Percentiles rank a stretch among this genome's conserved stretches.
Evolutionary conservation across 75 land plant species (phyloP).

Genomic region (Ceratopteris richardii): DNA sequence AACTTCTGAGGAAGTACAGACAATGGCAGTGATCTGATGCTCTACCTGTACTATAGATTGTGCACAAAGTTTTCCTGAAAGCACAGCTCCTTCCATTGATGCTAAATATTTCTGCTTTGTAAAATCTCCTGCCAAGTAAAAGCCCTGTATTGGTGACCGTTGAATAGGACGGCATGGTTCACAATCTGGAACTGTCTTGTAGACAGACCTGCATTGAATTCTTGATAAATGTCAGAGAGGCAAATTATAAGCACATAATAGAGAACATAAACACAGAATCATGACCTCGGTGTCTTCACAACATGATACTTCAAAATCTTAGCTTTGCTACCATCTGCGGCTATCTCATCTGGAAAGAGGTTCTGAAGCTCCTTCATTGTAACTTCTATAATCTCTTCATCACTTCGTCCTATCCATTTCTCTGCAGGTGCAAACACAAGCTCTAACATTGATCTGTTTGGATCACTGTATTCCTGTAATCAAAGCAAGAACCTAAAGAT

Average conservation of each 20-base stretch:
- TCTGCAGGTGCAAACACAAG: constrained; percentile 99
- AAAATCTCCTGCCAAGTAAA: constrained; percentile 92
- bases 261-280: background rate
- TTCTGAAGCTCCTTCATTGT: constrained; percentile 89
- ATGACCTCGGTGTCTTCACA: constrained; percentile 92
- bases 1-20: too few species aligned
- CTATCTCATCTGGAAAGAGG: constrained; percentile 92
- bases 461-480: constrained; percentile 82
- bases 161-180: constrained; percentile 96
- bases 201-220: constrained; percentile 65
- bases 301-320: constrained; percentile 92
- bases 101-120: constrained; percentile 98
- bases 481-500: background rate
- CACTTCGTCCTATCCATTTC: constrained; percentile 86
- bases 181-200: constrained; percentile 85
- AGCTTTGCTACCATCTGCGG: constrained; percentile 92
- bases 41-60: constrained; percentile 81
- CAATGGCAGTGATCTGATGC: too few species aligned
- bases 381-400: constrained; percentile 85
- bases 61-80: constrained; percentile 95
- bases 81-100: constrained; percentile 98
- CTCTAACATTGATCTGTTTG: constrained; percentile 92
- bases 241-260: background rate
- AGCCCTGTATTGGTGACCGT: constrained; percentile 78
- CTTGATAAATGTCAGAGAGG: background rate